Base-by-base conservation (phyloP, 164 flowering plant genomes). In the Chimonanthus praecox region DNA sequence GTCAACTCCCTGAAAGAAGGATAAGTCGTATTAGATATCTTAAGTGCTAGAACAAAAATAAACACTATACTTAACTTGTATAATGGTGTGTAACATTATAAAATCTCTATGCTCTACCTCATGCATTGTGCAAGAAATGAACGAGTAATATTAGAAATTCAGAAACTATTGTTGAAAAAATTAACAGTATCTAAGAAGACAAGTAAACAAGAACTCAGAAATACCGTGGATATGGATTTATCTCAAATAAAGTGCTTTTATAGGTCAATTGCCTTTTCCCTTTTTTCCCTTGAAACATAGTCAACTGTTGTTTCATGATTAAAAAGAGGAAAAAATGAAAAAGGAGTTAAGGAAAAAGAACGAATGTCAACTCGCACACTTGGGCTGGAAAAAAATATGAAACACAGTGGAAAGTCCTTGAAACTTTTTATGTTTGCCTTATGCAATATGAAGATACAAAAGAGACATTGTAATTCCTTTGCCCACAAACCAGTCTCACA, bases 1-100 rank as follows among this genome's bases (percentile, higher is more conserved):
- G 82, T 94, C 98, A 80, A 81, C 83, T 80, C 98, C 98, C 98
- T 94, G 83, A 51, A 8, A 62, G 69, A 44, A 69, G 46, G 54
- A 47, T 60, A 60, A 61, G 6, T 16, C 33, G 16, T 15, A 1
- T 43, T 47, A 74, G 50, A 49, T 10, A 33, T 13, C 33, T 61
- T 58, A n/a, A 11, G 4, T 63, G 15, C 4, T 7, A n/a, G 49
- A 47, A 11, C 47, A n/a, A 18, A 72, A 72, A 16, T 10, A 71
- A 54, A 67, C 46, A 70, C 2, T 49, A 50, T 16, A 2, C 54
- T 21, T 46, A 7, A 4, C 13, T 43, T 72, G 47, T 48, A 49
- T 10, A 54, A 70, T 60, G 67, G 64, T 16, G 20, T 8, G 16
- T 33, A 33, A 69, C 71, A 46, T 51, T 16, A 69, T 69, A 5